Evolutionary conservation across 371 early-diverging fungal genomes (phyloP).

Genomic region (Dinochytrium kinnereticum): DNA sequence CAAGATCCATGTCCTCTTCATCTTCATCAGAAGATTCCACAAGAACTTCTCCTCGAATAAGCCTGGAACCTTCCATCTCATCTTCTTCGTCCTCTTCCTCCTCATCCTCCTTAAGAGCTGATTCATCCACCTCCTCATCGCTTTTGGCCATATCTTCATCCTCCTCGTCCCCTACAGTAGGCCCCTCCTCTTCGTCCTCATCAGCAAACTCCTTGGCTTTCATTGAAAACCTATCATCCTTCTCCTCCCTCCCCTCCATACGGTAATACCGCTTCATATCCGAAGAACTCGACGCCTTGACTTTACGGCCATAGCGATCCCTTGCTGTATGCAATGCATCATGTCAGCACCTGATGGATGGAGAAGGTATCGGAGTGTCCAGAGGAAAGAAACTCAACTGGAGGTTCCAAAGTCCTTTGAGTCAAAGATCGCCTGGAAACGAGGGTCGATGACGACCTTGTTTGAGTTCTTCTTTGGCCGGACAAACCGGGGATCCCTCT

Average conservation of each 20-base stretch:
- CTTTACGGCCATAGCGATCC: constrained; percentile 87
- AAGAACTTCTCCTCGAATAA: constrained; percentile 86
- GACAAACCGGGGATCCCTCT: constrained; percentile 87
- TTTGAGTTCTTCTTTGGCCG: constrained; percentile 77
- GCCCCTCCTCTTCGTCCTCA: constrained; percentile 38
- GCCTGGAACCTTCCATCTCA: constrained; percentile 66
- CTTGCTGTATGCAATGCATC: constrained; percentile 49
- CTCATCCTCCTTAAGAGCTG: constrained; percentile 15
- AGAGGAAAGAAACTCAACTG: background rate
- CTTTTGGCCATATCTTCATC: constrained; percentile 34
- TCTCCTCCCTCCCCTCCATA: constrained; percentile 52
- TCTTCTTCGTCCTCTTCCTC: constrained; percentile 40
- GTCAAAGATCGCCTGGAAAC: constrained; percentile 79
- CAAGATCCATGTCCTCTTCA: constrained; percentile 62
- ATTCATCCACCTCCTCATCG: constrained; percentile 60
- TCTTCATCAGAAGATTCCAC: constrained; percentile 71
- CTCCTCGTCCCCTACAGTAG: constrained; percentile 40
- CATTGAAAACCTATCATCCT: no score
- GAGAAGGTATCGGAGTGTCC: no score
- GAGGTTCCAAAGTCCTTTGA: constrained; percentile 74
- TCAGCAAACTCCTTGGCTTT: constrained; percentile 19
- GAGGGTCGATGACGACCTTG: constrained; percentile 89
- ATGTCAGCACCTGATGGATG: constrained; percentile 14
- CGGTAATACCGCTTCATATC: constrained; percentile 56
- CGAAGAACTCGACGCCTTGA: constrained; percentile 20